Percentiles rank a stretch among this genome's conserved stretches.
Evolutionary conservation across 2,329 filamentous ascomycete genomes (phyloP).

Genomic region (Chaetomium sp.): DNA sequence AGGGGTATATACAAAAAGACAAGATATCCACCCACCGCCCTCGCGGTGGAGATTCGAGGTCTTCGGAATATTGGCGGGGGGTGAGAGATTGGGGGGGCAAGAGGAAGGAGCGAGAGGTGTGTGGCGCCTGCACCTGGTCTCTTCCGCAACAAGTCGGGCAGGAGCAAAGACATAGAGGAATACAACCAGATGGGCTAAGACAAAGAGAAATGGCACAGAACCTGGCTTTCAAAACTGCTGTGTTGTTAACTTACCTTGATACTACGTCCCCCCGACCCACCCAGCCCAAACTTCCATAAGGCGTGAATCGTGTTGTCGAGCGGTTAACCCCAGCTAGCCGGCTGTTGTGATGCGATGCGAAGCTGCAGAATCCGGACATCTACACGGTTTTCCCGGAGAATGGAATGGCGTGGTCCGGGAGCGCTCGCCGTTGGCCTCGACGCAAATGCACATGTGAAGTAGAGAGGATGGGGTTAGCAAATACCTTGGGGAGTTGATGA

Average conservation of each 20-base stretch:
- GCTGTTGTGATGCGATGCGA: background rate
- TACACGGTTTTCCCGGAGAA: slow-evolving; percentile 19
- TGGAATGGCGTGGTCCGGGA: slow-evolving; percentile 22
- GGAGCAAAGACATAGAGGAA: too few relatives aligned
- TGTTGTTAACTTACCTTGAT: too few relatives aligned
- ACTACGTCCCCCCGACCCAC: too few relatives aligned
- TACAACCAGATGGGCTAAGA: too few relatives aligned
- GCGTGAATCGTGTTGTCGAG: too few relatives aligned
- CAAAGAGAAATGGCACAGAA: too few relatives aligned
- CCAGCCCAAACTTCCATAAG: too few relatives aligned
- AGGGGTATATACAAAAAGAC: background rate
- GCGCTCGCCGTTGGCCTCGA: background rate
- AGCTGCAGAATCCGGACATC: slow-evolving; percentile 7
- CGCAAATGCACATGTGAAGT: slow-evolving; percentile 5
- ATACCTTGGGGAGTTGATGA: slow-evolving; percentile 41
- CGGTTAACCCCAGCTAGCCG: too few relatives aligned
- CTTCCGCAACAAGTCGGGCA: background rate
- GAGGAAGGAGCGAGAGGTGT: background rate
- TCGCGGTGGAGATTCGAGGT: too few relatives aligned
- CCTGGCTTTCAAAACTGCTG: too few relatives aligned
- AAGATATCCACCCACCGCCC: too few relatives aligned
- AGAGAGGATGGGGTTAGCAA: slow-evolving; percentile 14
- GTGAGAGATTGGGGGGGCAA: background rate
- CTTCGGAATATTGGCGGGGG: too few relatives aligned
- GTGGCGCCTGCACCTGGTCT: background rate